These are phyloP conservation scores for Rosellinia necatrix DNA, from an alignment of 2,329 filamentous ascomycete species.

Conservation along the genomic window DNA sequence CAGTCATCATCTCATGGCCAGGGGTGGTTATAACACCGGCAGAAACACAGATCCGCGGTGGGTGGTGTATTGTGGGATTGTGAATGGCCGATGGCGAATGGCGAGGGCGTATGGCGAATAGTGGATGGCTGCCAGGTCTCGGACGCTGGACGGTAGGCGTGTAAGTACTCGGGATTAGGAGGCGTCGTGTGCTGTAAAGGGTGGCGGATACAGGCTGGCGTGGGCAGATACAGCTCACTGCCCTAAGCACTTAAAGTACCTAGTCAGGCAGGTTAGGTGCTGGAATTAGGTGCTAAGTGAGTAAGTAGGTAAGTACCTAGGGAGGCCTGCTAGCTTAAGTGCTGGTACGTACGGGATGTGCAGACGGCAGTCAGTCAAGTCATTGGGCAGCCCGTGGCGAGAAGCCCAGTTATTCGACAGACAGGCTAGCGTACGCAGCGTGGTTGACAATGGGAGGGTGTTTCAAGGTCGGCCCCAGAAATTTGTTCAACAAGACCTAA, in stretches of 20 bases:
- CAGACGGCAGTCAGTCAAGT: not conserved
- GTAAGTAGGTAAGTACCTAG: not conserved
- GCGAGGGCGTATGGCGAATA: no score
- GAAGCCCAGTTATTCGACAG: not conserved
- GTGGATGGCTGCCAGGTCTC: no score
- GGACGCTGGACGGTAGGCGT: no score
- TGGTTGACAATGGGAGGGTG: not conserved
- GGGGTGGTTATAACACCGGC: constrained; percentile 9
- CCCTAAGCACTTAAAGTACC: not conserved
- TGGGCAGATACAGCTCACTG: no score
- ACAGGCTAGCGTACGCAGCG: not conserved
- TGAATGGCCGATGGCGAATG: no score
- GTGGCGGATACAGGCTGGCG: no score
- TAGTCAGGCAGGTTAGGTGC: not conserved
- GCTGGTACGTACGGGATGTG: not conserved
- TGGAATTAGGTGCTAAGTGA: not conserved
- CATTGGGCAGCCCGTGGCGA: constrained; percentile 8
- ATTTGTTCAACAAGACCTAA: constrained; percentile 4
- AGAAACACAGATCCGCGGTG: no score
- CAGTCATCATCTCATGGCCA: constrained; percentile 53
- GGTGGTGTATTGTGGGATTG: no score
- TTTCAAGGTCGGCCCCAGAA: constrained; percentile 14
- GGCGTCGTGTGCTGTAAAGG: no score
- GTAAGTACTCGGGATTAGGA: no score
- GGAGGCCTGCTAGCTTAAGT: not conserved